Evolutionary conservation across 345 rosid genomes (phyloP), one percentile per base, ranked within the genome.

Genomic region (Stellera chamaejasme): DNA sequence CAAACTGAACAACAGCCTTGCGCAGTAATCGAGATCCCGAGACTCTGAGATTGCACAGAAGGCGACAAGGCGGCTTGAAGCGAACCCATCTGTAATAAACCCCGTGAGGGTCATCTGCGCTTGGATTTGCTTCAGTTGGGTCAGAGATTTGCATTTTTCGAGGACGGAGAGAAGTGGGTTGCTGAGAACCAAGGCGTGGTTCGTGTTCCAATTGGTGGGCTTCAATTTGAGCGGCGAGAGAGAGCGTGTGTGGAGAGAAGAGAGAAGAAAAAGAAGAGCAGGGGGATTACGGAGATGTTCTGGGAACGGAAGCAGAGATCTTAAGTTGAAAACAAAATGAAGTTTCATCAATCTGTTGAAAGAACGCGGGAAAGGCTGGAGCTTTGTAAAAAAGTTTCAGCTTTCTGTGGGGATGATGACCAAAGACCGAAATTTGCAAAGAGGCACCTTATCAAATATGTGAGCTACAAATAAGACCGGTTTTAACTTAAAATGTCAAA

Each of bases 121-220:
- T 66, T 88, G 96, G 49, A 88, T 75, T 70, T 85, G 88, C 72
- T 76, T 85, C 71, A 85, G 28, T 14, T 91, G 92, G 59, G 66
- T 16, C 27, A 83, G 52, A 43, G 80, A 77, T 39, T 69, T 63
- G 83, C 80, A 83, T 43, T 76, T 72, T 52, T 83, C 84, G 43
- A 83, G 81, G 0, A 82, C 43, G 5, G 78, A 75, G 36, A 82
- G 82, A 48, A 88, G 63, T 48, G 88, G 91, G 46, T 71, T 77
- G n/a, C 73, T 61, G 50, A 73, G 84, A 65, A 78, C 75, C 56
- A 72, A 70, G n/a, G 62, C 6, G 58, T 65, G 77, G 15, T 68
- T 69, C 44, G 78, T 66, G 72, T 78, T 84, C 77, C 76, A 72
- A 51, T 48, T 62, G 39, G 58, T 55, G 51, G 72, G 77, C 43